A percentile compares a stretch with the other conserved stretches of the same genome.
Conservation (phyloP, 805 yeast species). For the Wickerhamiella kurtzmanii region DNA sequence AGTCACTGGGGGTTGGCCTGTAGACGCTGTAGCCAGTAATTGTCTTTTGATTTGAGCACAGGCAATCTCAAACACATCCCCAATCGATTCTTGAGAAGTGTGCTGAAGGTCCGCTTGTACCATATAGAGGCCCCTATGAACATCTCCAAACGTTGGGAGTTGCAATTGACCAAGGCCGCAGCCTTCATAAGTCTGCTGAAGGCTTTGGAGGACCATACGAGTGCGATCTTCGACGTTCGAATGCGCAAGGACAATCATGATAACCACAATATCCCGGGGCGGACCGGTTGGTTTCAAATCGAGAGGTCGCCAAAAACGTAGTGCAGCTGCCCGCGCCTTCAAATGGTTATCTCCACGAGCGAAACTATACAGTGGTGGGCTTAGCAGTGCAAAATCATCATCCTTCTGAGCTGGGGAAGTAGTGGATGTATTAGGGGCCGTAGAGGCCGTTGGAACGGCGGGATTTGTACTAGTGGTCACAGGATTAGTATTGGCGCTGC, state of each 20-base stretch:
- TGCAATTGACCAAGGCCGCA: conserved; percentile 24
- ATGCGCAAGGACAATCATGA: conserved; percentile 18
- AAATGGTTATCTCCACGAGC: conserved; percentile 20
- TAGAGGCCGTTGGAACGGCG: too few species aligned
- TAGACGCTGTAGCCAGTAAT: conserved; percentile 3
- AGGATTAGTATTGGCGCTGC: too few species aligned
- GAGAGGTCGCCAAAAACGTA: conserved; percentile 29
- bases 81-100: conserved; percentile 17
- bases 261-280: conserved; percentile 20
- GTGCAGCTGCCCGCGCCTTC: conserved; percentile 27
- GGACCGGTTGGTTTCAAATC: conserved; percentile 26
- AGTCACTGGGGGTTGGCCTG: neutral
- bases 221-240: conserved; percentile 10
- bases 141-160: conserved; percentile 17
- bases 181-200: conserved; percentile 25
- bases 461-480: too few species aligned
- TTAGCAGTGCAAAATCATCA: conserved; percentile 12
- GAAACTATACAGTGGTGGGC: conserved; percentile 24
- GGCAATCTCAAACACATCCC: conserved; percentile 17
- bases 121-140: conserved; percentile 13
- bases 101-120: conserved; percentile 15
- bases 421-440: too few species aligned
- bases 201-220: conserved; percentile 13
- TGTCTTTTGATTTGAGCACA: conserved; percentile 13
- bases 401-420: too few species aligned